A percentile compares a stretch with the other conserved stretches of the same genome.
phyloP scores from a whole-genome alignment of 495 filamentous ascomycete genomes.

The Clavariopsis aquatica region DNA sequence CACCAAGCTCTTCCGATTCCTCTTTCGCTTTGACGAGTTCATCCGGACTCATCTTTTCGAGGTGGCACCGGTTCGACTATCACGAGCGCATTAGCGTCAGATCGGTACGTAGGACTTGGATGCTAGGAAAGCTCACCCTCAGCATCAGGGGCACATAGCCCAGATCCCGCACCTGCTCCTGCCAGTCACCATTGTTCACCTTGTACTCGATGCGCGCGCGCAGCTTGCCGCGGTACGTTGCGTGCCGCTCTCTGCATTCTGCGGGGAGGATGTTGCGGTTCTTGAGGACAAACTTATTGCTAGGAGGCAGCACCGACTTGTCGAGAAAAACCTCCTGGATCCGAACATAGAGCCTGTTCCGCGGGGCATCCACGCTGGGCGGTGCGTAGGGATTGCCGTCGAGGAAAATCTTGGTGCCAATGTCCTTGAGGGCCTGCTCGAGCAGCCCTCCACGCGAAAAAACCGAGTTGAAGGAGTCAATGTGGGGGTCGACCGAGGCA shows the following conservation, averaged over 20 bases:
- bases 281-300: conserved; percentile 74
- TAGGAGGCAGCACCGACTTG: conserved; percentile 68
- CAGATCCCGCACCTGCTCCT: conserved; percentile 76
- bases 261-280: conserved; percentile 85
- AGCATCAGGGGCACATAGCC: conserved; percentile 93
- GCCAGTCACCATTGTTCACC: conserved; percentile 82
- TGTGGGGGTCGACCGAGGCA: conserved; percentile 80
- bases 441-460: conserved; percentile 71
- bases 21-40: conserved; percentile 83
- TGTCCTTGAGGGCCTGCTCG: conserved; percentile 76
- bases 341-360: conserved; percentile 72
- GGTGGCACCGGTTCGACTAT: conserved; percentile 84
- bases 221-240: conserved; percentile 85
- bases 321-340: conserved; percentile 77
- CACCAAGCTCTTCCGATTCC: conserved; percentile 88
- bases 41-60: conserved; percentile 78
- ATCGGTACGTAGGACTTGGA: conserved; percentile 5
- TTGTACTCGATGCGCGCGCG: conserved; percentile 75
- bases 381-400: conserved; percentile 67
- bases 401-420: conserved; percentile 83
- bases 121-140: conserved; percentile 54
- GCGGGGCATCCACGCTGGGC: conserved; percentile 46
- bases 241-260: conserved; percentile 92
- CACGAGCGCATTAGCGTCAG: conserved; percentile 20
- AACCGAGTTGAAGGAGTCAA: conserved; percentile 94